Percentiles rank a stretch among this genome's conserved stretches.
phyloP scores from a whole-genome alignment of 2,329 filamentous ascomycete species.

The Calonectria fujianensis region DNA sequence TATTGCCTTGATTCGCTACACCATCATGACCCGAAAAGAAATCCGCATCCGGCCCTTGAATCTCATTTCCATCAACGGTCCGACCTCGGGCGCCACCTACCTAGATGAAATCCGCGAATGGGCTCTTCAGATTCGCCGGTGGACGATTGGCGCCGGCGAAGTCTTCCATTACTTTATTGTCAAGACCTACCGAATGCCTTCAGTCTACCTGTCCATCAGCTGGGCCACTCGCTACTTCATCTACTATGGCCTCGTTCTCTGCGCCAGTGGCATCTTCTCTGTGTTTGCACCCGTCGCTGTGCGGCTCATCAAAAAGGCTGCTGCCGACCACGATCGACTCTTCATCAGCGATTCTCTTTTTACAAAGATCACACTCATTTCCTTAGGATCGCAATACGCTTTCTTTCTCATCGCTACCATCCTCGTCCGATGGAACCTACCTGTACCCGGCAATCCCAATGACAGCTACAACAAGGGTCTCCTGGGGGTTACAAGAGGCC shows the following conservation, averaged over 20 bases:
- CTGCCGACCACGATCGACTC: not conserved
- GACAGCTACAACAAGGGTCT: not conserved
- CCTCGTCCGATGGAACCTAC: not conserved
- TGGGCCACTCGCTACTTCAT: not conserved
- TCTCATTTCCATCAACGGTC: constrained; percentile 47
- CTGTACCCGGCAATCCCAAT: not conserved
- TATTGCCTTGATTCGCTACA: not conserved
- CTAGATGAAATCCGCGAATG: constrained; percentile 45
- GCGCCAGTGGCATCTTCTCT: not conserved
- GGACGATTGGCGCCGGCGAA: constrained; percentile 48
- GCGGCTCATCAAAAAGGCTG: not conserved
- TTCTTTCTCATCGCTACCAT: not conserved
- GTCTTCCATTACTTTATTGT: constrained; percentile 50
- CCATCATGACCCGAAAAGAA: not conserved
- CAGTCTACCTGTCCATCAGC: constrained; percentile 25
- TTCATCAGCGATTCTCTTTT: not conserved
- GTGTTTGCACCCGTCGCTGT: constrained; percentile 7
- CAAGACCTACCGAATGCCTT: constrained; percentile 46
- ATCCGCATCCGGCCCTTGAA: constrained; percentile 40
- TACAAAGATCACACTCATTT: not conserved
- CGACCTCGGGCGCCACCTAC: constrained; percentile 44
- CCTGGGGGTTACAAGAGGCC: not conserved
- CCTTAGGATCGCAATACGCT: not conserved
- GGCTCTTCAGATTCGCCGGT: constrained; percentile 45
- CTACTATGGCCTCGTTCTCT: not conserved